Conservation (phyloP, 805 yeast species). For the Candida adriatica region DNA sequence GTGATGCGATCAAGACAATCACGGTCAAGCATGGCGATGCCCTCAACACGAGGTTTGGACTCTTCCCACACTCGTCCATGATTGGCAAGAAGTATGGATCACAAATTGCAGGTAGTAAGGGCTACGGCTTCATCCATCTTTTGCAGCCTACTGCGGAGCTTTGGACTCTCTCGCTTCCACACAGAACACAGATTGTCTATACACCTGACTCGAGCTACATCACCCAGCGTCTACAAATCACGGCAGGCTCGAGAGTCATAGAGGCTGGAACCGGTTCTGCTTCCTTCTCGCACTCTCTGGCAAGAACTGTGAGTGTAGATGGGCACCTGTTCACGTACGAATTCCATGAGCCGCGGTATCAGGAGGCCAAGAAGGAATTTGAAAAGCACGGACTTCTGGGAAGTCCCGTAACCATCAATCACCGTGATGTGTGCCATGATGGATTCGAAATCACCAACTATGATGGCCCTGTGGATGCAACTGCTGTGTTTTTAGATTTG, state of each 20-base stretch:
- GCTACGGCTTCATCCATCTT: slow-evolving; percentile 80
- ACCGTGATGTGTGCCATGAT: slow-evolving; percentile 85
- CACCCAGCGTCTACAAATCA: slow-evolving; percentile 69
- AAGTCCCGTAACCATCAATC: slow-evolving; percentile 55
- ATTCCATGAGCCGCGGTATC: slow-evolving; percentile 78
- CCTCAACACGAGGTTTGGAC: slow-evolving; percentile 84
- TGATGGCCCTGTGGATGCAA: slow-evolving; percentile 44
- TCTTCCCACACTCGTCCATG: slow-evolving; percentile 79
- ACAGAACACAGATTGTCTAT: slow-evolving; percentile 95
- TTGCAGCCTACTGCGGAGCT: slow-evolving; percentile 91
- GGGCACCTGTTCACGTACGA: slow-evolving; percentile 82
- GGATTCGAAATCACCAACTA: slow-evolving; percentile 59
- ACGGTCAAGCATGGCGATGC: slow-evolving; percentile 49
- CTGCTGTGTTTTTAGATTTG: slow-evolving; percentile 78
- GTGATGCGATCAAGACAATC: slow-evolving; percentile 75
- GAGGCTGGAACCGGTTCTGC: slow-evolving; percentile 99
- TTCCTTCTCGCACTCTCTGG: slow-evolving; percentile 87
- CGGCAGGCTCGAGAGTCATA: slow-evolving; percentile 70
- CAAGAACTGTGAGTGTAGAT: slow-evolving; percentile 52
- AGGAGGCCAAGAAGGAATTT: slow-evolving; percentile 76
- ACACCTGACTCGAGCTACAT: slow-evolving; percentile 93
- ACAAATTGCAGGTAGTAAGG: slow-evolving; percentile 71
- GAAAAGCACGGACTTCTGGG: slow-evolving; percentile 59
- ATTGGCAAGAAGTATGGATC: slow-evolving; percentile 78
- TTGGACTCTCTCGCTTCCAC: slow-evolving; percentile 95